These are phyloP conservation scores for Ganoderma resinaceum DNA, from an alignment of 1,284 basidiomycete genomes.

Conservation along the genomic window DNA sequence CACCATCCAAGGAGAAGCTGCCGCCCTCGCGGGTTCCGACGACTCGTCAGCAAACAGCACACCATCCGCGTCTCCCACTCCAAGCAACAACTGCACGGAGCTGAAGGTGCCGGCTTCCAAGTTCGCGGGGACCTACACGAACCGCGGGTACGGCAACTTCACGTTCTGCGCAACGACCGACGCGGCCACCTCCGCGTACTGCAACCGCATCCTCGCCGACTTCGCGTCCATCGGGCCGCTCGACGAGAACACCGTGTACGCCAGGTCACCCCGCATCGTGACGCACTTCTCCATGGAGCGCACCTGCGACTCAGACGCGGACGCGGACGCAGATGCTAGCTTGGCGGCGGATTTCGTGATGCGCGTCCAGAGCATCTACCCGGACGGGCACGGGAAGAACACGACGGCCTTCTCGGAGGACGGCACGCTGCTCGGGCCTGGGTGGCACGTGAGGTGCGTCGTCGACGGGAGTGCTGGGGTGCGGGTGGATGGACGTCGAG, in stretches of 20 bases:
- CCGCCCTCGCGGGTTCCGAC: not conserved
- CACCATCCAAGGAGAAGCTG: not conserved
- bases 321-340: slow-evolving; percentile 14
- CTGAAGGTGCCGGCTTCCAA: slow-evolving; percentile 17
- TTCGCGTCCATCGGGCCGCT: slow-evolving; percentile 37
- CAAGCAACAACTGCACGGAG: not conserved
- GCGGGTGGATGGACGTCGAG: not conserved
- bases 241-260: slow-evolving; percentile 24
- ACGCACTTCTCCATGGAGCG: slow-evolving; percentile 32
- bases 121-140: slow-evolving; percentile 43
- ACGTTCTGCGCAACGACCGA: slow-evolving; percentile 42
- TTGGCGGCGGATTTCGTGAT: slow-evolving; percentile 27
- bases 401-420: slow-evolving; percentile 33
- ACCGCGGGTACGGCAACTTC: slow-evolving; percentile 45
- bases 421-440: not conserved
- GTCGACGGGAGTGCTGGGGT: not conserved
- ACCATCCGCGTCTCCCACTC: too few relatives aligned
- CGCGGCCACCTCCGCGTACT: slow-evolving; percentile 33
- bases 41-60: not conserved
- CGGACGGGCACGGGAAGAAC: slow-evolving; percentile 38
- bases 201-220: slow-evolving; percentile 30
- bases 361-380: slow-evolving; percentile 33
- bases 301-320: not conserved
- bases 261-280: slow-evolving; percentile 29
- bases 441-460: slow-evolving; percentile 31